A percentile compares a stretch with the other conserved stretches of the same genome.
Conservation (phyloP, 108 stramenopile species). For the Discostella pseudostelligera region DNA sequence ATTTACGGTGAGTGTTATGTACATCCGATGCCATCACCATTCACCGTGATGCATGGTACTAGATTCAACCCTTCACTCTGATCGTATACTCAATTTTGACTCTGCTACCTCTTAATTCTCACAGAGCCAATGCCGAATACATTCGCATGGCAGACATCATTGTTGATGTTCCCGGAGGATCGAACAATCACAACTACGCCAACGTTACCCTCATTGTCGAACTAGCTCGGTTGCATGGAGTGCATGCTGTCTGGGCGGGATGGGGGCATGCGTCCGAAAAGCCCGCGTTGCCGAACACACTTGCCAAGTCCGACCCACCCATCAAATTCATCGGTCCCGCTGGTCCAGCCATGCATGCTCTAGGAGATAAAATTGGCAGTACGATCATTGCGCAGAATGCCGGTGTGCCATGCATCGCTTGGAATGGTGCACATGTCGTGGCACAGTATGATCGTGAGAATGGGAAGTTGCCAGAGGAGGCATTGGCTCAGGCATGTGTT, state of each 20-base stretch:
- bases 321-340: constrained; percentile 98
- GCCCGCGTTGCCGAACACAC: constrained; percentile 90
- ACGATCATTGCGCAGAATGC: constrained; percentile 99
- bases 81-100: neutral
- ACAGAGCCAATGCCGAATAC: constrained; percentile 98
- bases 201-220: constrained; percentile 99
- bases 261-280: constrained; percentile 99
- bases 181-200: constrained; percentile 99
- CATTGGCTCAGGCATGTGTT: constrained; percentile 89
- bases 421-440: constrained; percentile 92
- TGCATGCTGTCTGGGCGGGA: constrained; percentile 99
- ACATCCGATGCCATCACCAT: no score
- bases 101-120: neutral
- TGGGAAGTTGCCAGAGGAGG: constrained; percentile 80
- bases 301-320: constrained; percentile 75
- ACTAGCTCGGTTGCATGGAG: constrained; percentile 93
- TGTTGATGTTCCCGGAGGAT: constrained; percentile 98
- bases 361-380: constrained; percentile 99
- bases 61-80: neutral
- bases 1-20: constrained; percentile 73
- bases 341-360: constrained; percentile 96
- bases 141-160: constrained; percentile 99
- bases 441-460: constrained; percentile 74
- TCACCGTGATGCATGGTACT: constrained; percentile 5
- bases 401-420: constrained; percentile 95